Percentiles rank a stretch among this genome's conserved stretches.
Conservation (phyloP, 345 rosid species). For the Dipteronia sinensis region DNA sequence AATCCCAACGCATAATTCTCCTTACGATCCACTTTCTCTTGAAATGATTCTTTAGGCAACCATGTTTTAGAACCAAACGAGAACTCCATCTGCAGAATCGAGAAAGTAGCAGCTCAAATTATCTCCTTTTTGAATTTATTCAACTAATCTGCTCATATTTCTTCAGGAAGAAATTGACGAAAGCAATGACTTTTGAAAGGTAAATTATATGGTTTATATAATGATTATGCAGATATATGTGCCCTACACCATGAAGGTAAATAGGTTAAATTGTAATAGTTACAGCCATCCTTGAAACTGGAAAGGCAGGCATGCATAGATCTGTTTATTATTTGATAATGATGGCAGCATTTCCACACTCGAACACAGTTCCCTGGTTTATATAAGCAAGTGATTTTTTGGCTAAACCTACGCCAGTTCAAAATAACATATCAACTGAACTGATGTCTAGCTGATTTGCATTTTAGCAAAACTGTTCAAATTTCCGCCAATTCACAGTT, state of each 20-base stretch:
- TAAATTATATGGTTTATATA: background rate
- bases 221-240: background rate
- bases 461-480: background rate
- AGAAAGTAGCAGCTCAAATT: constrained; percentile 14
- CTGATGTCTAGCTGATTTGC: background rate
- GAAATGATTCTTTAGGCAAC: constrained; percentile 63
- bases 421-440: background rate
- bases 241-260: background rate
- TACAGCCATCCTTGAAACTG: background rate
- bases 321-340: background rate
- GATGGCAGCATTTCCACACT: background rate
- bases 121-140: constrained; percentile 2
- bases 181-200: background rate
- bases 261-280: background rate
- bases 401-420: background rate
- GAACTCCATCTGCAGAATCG: constrained; percentile 76
- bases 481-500: background rate
- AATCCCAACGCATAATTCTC: constrained; percentile 72
- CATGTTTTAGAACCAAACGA: constrained; percentile 84
- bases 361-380: background rate
- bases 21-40: constrained; percentile 54
- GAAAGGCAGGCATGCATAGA: background rate
- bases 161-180: background rate
- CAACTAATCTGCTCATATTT: background rate
- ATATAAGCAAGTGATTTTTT: background rate